Conservation (phyloP, 208 protist species). For the Leishmania turanica region DNA sequence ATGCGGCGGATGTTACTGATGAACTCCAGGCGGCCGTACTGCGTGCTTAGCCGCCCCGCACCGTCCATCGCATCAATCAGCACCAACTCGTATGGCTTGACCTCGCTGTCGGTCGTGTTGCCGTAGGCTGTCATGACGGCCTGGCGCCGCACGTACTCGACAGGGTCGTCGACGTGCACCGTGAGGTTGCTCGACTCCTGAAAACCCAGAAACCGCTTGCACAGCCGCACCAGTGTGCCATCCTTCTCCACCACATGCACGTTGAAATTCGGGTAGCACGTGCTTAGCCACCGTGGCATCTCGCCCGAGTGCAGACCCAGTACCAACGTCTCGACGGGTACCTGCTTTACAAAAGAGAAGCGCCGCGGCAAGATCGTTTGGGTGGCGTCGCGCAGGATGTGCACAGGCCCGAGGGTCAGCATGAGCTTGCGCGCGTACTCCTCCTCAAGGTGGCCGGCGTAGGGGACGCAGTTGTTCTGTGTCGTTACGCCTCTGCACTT, state of each 20-base stretch:
- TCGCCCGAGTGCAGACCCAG: slow-evolving; percentile 83
- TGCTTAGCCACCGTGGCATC: slow-evolving; percentile 82
- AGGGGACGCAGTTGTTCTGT: slow-evolving; percentile 86
- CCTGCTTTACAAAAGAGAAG: slow-evolving; percentile 78
- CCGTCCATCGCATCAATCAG: slow-evolving; percentile 81
- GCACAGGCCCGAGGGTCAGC: slow-evolving; percentile 82
- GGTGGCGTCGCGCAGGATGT: slow-evolving; percentile 73
- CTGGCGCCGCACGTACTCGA: slow-evolving; percentile 62
- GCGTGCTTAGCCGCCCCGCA: slow-evolving; percentile 59
- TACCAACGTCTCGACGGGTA: slow-evolving; percentile 71
- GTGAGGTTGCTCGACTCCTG: slow-evolving; percentile 75
- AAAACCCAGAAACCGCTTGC: slow-evolving; percentile 79
- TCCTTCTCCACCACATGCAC: slow-evolving; percentile 89
- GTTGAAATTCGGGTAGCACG: slow-evolving; percentile 82
- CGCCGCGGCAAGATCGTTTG: slow-evolving; percentile 61
- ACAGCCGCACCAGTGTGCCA: slow-evolving; percentile 74
- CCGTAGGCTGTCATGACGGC: slow-evolving; percentile 23
- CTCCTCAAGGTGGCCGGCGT: slow-evolving; percentile 69
- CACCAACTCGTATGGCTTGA: slow-evolving; percentile 72
- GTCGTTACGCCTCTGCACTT: slow-evolving; percentile 82
- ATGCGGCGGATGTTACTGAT: slow-evolving; percentile 70
- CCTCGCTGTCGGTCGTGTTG: slow-evolving; percentile 4
- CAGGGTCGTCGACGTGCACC: slow-evolving; percentile 63
- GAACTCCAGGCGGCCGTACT: slow-evolving; percentile 82
- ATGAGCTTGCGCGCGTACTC: slow-evolving; percentile 86